Conservation (phyloP, 192 early-diverging fungal genomes). For the Coemansia sp. region DNA sequence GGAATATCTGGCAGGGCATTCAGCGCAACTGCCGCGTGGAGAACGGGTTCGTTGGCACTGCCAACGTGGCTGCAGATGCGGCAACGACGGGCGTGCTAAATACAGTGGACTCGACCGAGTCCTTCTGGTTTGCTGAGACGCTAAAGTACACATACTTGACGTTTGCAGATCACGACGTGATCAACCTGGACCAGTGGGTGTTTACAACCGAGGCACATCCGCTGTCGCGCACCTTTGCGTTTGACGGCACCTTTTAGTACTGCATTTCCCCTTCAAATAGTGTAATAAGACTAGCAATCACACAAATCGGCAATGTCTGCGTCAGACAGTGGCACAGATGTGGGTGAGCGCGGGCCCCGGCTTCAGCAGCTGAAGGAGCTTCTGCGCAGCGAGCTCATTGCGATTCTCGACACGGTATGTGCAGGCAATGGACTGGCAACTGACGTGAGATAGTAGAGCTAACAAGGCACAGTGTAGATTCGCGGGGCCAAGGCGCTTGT, state of each 20-base stretch:
- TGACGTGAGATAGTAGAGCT: background rate
- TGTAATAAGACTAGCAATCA: background rate
- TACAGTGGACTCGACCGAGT: constrained; percentile 49
- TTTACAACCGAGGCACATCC: constrained; percentile 97
- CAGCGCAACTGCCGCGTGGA: constrained; percentile 69
- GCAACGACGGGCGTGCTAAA: constrained; percentile 27
- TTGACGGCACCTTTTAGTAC: constrained; percentile 41
- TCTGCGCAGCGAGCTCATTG: constrained; percentile 47
- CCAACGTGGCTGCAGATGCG: constrained; percentile 33
- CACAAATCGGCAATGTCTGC: background rate
- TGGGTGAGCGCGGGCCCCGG: constrained; percentile 14
- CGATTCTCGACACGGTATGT: constrained; percentile 47
- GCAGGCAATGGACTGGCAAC: background rate
- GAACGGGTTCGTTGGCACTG: constrained; percentile 63
- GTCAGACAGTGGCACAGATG: constrained; percentile 3
- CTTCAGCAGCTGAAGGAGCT: constrained; percentile 37
- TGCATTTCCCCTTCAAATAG: background rate
- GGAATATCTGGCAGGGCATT: constrained; percentile 64
- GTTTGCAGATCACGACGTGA: constrained; percentile 64
- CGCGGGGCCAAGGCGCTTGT: constrained; percentile 88
- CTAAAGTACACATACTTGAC: constrained; percentile 90
- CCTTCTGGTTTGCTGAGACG: constrained; percentile 91
- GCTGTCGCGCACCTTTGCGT: constrained; percentile 42
- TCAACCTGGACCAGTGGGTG: constrained; percentile 79
- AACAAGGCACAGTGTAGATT: constrained; percentile 58